These are phyloP conservation scores for Didymella glomerata DNA, from an alignment of 2,329 filamentous ascomycete species.

Conservation along the genomic window DNA sequence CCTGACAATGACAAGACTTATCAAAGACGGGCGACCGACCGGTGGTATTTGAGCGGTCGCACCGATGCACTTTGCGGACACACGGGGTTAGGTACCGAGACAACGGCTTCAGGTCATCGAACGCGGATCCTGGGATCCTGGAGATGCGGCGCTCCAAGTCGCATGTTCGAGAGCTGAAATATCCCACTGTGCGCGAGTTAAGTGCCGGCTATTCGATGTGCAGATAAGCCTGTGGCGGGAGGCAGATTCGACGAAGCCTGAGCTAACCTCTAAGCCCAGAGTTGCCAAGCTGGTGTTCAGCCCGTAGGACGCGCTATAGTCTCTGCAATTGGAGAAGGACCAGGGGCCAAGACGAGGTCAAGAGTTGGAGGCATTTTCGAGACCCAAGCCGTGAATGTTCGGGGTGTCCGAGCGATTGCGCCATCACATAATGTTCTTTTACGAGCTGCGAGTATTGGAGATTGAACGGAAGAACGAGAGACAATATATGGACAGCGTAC, in stretches of 20 bases:
- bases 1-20: not conserved
- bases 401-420: constrained; percentile 34
- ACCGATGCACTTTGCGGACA: constrained; percentile 1
- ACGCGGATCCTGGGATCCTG: constrained; percentile 2
- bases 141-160: constrained; percentile 2
- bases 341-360: constrained; percentile 39
- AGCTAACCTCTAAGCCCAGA: constrained; percentile 38
- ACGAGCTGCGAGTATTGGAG: not conserved
- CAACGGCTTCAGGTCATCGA: constrained; percentile 16
- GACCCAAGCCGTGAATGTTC: constrained; percentile 25
- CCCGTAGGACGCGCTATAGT: constrained; percentile 22
- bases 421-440: not conserved
- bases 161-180: constrained; percentile 4
- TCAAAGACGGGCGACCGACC: not conserved
- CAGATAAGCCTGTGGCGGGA: constrained; percentile 42
- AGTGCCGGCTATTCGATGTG: constrained; percentile 20
- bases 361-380: constrained; percentile 32
- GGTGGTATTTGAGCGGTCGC: not conserved
- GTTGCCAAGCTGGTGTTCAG: constrained; percentile 37
- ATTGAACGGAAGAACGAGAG: not conserved
- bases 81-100: constrained; percentile 21
- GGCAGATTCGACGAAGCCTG: constrained; percentile 30
- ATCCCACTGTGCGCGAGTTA: not conserved
- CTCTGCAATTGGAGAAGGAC: constrained; percentile 38
- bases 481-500: not conserved